These are phyloP conservation scores for Cercospora sp. DNA, from an alignment of 2,329 filamentous ascomycete species.

Conservation along the genomic window DNA sequence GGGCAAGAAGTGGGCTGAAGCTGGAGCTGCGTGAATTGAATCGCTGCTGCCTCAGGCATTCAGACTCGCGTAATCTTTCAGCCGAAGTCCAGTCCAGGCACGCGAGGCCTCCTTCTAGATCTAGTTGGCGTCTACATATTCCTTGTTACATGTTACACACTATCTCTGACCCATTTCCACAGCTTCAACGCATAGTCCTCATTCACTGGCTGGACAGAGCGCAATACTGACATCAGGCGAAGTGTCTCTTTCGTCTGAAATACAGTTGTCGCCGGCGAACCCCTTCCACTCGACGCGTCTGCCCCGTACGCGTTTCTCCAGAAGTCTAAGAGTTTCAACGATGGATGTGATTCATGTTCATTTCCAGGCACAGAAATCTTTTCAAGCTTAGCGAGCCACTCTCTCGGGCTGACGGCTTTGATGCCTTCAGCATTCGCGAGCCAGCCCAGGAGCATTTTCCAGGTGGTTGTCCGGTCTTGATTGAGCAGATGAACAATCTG, in stretches of 20 bases:
- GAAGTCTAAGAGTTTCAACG: slow-evolving; percentile 50
- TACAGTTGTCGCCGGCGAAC: not conserved
- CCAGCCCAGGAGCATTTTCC: slow-evolving; percentile 52
- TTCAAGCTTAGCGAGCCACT: slow-evolving; percentile 47
- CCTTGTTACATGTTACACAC: slow-evolving; percentile 25
- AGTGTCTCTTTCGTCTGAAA: slow-evolving; percentile 5
- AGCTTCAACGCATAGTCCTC: slow-evolving; percentile 47
- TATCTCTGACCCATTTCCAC: slow-evolving; percentile 44
- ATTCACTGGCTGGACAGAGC: slow-evolving; percentile 43
- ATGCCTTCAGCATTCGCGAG: slow-evolving; percentile 42
- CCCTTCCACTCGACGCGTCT: not conserved
- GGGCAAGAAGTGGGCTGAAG: not conserved
- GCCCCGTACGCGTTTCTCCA: slow-evolving; percentile 50
- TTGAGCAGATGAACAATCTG: not conserved
- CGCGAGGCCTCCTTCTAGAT: not conserved
- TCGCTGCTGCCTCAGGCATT: not conserved
- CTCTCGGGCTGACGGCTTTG: slow-evolving; percentile 43
- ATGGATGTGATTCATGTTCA: slow-evolving; percentile 51
- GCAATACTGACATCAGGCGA: slow-evolving; percentile 39
- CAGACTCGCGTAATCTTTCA: not conserved
- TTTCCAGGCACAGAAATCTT: slow-evolving; percentile 32
- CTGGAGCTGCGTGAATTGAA: not conserved
- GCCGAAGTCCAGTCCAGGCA: not conserved
- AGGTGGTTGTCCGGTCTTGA: slow-evolving; percentile 28
- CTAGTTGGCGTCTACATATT: not conserved